Base-by-base conservation (phyloP, 495 filamentous ascomycete genomes). In the Penicillium simplicissimum region DNA sequence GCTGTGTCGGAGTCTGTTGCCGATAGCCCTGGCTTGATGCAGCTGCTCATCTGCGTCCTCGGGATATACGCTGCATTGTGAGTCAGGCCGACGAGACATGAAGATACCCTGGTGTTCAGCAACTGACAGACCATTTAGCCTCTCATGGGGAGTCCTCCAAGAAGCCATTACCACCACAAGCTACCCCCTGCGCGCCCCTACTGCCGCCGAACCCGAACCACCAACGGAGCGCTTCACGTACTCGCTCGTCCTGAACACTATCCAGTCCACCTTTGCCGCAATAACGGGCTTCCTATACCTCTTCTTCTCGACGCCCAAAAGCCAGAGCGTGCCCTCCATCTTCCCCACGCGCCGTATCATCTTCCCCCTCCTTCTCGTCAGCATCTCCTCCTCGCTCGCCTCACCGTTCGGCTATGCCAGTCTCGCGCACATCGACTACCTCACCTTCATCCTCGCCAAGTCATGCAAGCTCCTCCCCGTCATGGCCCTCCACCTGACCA, bases 21-120 rank as follows among this genome's bases (percentile, higher is more conserved):
- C 40, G 77, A 76, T 56, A 79, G 67, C 67, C 77, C 84, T 10
- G 84, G 85, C 8, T 55, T 90, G 45, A 74, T 86, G 71, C 88
- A 96, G 69, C 86, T 98, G 52, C 73, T 91, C 47, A 85, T 96
- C 58, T 96, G 93, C 67, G 90, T 97, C 23, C 88, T 88, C 21
- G 95, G 95, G 52, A 98, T 98, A 62, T 98, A 98, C 71, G 90
- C 86, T 37, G 94, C 92, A 43, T 98, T 98, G 95, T 97, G 85
- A 68, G 89, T 78, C 47, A 52, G 15, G 43, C 56, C 17, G 28
- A 48, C 14, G 10, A 9, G 28, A 8, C 23, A 52, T 34, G 58
- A 11, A 28, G 10, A 25, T 31, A 31, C 14, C 28, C 45, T 25
- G 47, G 35, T 13, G 5, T 13, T 43, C 10, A 7, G n/a, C 31